Conservation (phyloP, 441 rosid genomes). For the Sinapis alba region DNA sequence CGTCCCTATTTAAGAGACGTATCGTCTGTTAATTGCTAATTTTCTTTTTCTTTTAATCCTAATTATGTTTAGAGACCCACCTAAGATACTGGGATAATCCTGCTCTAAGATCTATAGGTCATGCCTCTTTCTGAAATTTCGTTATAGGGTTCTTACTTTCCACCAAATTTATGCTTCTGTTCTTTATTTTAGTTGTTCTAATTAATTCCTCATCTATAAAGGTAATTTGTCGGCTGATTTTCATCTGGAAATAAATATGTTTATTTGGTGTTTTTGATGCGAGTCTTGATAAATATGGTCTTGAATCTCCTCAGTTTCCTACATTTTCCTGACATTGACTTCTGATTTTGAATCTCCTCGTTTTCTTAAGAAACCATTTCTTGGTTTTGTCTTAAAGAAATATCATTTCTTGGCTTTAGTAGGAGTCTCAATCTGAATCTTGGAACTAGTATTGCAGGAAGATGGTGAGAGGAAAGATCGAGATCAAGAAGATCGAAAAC, state of each 20-base stretch:
- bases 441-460: constrained; percentile 14
- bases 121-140: constrained; percentile 6
- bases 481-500: constrained; percentile 70
- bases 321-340: constrained; percentile 7
- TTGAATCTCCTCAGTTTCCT: constrained; percentile 5
- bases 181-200: not conserved
- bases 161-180: not conserved
- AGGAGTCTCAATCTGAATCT: constrained; percentile 25
- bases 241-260: not conserved
- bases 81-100: no score
- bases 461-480: constrained; percentile 76
- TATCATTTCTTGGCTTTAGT: not conserved
- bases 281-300: constrained; percentile 3
- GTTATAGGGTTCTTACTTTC: constrained; percentile 16
- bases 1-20: no score
- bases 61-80: no score
- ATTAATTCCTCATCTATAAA: not conserved
- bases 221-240: constrained; percentile 5
- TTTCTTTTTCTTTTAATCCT: no score
- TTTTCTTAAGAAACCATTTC: not conserved
- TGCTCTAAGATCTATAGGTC: constrained; percentile 28
- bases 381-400: not conserved
- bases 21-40: no score
- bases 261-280: not conserved
- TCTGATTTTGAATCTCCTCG: constrained; percentile 23